Conservation (phyloP, 164 flowering plant species). For the Santalum album region DNA sequence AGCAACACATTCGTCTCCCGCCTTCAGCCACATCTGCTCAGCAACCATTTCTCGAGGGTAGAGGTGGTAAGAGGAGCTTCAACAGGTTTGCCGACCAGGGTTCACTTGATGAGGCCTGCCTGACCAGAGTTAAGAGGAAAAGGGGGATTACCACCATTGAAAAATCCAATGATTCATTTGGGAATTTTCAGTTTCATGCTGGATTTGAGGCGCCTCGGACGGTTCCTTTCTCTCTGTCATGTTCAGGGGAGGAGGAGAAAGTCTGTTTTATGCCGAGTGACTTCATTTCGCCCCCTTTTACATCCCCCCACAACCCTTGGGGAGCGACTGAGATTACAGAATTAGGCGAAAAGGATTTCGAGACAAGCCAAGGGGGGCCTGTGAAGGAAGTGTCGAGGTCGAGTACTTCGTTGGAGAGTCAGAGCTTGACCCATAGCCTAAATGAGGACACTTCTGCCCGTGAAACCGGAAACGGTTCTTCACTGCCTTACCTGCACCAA, state of each 20-base stretch:
- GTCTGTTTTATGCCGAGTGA: constrained; percentile 44
- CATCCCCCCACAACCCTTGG: constrained; percentile 49
- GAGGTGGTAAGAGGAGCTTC: constrained; percentile 47
- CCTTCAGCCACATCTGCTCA: constrained; percentile 38
- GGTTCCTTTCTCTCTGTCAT: constrained; percentile 27
- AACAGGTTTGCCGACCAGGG: constrained; percentile 65
- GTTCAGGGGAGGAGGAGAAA: constrained; percentile 52
- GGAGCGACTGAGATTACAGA: constrained; percentile 55
- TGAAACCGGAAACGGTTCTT: constrained; percentile 58
- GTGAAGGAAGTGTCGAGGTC: constrained; percentile 43
- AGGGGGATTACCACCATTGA: constrained; percentile 24
- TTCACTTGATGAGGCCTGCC: constrained; percentile 40
- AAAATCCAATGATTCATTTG: constrained; percentile 25
- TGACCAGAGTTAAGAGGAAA: constrained; percentile 55
- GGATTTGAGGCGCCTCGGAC: constrained; percentile 28
- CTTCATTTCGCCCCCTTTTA: constrained; percentile 31
- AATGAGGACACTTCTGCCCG: constrained; percentile 28
- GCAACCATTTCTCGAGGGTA: constrained; percentile 24
- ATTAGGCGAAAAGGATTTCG: constrained; percentile 47
- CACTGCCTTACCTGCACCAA: constrained; percentile 26
- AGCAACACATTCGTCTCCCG: constrained; percentile 48
- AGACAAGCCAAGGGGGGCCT: constrained; percentile 27
- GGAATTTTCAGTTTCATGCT: constrained; percentile 55
- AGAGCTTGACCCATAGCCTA: constrained; percentile 28
- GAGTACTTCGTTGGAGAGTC: constrained; percentile 61